Base-by-base conservation (phyloP, 169 alveolate genomes). In the Miamiensis avidus region DNA sequence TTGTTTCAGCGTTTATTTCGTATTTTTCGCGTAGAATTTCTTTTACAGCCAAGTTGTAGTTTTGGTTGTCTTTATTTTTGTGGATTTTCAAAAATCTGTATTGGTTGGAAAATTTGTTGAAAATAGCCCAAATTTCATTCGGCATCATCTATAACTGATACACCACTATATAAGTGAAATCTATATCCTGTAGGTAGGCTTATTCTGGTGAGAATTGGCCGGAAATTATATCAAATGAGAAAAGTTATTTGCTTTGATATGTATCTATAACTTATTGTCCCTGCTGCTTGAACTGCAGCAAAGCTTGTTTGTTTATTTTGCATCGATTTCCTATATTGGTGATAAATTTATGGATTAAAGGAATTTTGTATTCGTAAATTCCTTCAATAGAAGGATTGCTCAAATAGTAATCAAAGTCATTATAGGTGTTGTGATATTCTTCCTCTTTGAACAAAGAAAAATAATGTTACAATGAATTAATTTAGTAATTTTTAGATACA, bases 321-420 rank as follows among this genome's bases (percentile, higher is more conserved):
- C 78, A 85, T 29, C 90, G 65, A 82, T 88, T 88, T 31, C 97
- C 97, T 32, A 94, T 78, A 65, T 87, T 86, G 32, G 91, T 83
- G 27, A 94, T 90, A 25, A 95, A 94, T 84, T 87, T 93, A 76
- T 92, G 92, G 29, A 88, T 85, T 32, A 93, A 81, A 49, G 98
- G 98, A 27, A 91, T 89, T 75, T 94, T 89, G 0, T 96, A 88
- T 83, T 96, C 97, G 90, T 96, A 96, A 20, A 96, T 93, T 29
- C 97, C 97, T 85, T 96, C 98, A 49, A 93, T 91, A 27, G 92
- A 84, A 20, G 94, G 92, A 87, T 94, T 93, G 0, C 96, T 89
- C 29, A 93, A 79, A 49, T 89, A 93, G 75, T 94, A 89, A 73
- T 83, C 89, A 29, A 94, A 82, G 65, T 90, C 86, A 74, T 89